Conservation (phyloP, 306 rosid genomes). For the Dalbergia oliveri region DNA sequence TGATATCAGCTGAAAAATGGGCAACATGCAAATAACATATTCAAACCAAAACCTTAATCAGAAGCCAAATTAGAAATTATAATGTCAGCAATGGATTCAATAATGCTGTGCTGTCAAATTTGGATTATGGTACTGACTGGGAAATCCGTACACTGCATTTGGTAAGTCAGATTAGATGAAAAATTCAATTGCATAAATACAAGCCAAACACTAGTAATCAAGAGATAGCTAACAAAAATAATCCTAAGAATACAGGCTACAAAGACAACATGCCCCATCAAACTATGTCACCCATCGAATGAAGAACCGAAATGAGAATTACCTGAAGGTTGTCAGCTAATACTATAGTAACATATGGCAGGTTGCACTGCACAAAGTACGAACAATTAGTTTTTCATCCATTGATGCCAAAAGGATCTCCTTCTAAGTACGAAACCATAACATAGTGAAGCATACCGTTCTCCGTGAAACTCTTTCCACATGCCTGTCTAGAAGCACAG, state of each 20-base stretch:
- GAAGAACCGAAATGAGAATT: slow-evolving; percentile 39
- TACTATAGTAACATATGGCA: slow-evolving; percentile 82
- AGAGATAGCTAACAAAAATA: slow-evolving; percentile 21
- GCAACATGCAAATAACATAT: slow-evolving; percentile 38
- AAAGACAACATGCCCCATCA: slow-evolving; percentile 38
- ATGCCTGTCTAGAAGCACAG: slow-evolving; percentile 70
- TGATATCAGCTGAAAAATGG: slow-evolving; percentile 69
- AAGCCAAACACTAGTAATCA: slow-evolving; percentile 13
- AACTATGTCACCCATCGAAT: slow-evolving; percentile 22
- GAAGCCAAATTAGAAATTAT: slow-evolving; percentile 25
- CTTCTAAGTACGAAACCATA: background rate
- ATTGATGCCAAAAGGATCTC: slow-evolving; percentile 26
- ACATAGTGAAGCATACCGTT: slow-evolving; percentile 61
- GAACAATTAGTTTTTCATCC: slow-evolving; percentile 46
- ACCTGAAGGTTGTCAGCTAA: slow-evolving; percentile 92
- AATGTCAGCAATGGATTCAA: background rate
- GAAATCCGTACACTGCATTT: slow-evolving; percentile 19
- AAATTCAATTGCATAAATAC: slow-evolving; percentile 32
- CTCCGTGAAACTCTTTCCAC: slow-evolving; percentile 87
- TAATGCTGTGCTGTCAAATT: slow-evolving; percentile 6
- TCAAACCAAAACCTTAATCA: slow-evolving; percentile 34
- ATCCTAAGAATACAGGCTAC: slow-evolving; percentile 26
- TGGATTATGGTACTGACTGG: slow-evolving; percentile 2
- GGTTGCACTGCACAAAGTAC: slow-evolving; percentile 83
- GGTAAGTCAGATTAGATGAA: slow-evolving; percentile 15